Conservation (phyloP, 139 green algal genomes). For the Volvox reticuliferus region DNA sequence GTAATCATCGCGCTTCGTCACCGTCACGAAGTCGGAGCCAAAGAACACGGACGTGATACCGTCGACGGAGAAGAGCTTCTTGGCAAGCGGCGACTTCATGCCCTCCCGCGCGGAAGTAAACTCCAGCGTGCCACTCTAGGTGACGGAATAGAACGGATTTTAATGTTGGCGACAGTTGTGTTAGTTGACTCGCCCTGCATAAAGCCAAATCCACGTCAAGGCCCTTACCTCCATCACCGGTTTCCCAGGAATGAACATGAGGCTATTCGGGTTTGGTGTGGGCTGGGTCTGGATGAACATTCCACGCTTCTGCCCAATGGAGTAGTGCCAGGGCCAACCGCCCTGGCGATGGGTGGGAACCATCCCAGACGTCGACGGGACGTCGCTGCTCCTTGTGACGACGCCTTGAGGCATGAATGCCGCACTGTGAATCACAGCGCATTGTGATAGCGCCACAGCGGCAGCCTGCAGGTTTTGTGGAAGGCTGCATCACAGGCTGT, state of each 20-base stretch:
- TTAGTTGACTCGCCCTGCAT: background rate
- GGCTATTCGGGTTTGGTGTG: constrained; percentile 94
- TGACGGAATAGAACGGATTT: background rate
- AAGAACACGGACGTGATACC: constrained; percentile 95
- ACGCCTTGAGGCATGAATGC: background rate
- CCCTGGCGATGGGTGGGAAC: background rate
- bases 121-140: constrained; percentile 74
- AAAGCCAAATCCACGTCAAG: background rate
- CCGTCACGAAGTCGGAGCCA: constrained; percentile 97
- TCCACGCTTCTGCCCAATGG: constrained; percentile 56
- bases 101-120: constrained; percentile 86
- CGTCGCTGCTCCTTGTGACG: background rate
- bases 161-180: background rate
- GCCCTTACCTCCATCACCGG: constrained; percentile 77
- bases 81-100: constrained; percentile 93
- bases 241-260: constrained; percentile 98
- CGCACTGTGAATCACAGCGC: background rate
- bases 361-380: constrained; percentile 4
- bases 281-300: constrained; percentile 99
- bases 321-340: constrained; percentile 11
- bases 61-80: constrained; percentile 90
- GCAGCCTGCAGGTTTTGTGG: background rate
- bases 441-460: background rate
- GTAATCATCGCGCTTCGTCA: constrained; percentile 90
- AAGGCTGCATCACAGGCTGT: no score